Base-by-base conservation (phyloP, 805 yeast genomes). In the Babjeviella inositovora region DNA sequence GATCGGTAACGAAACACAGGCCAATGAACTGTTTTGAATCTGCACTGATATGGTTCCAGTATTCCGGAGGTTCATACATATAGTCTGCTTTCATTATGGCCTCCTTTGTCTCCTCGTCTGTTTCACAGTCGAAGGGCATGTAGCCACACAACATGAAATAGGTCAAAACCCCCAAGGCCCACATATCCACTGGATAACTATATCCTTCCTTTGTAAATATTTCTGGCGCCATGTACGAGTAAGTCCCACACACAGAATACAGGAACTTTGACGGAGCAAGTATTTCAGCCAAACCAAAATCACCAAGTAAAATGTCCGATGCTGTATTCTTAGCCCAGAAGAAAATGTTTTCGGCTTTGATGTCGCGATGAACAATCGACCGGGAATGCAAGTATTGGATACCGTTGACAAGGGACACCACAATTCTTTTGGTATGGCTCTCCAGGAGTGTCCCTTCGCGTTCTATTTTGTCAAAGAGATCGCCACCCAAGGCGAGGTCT, bases 161-260 rank as follows among this genome's bases (percentile, higher is more conserved):
- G 2, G 73, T 59, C 16, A 73, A 50, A 3, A 75, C 82, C 3
- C 85, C 87, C 14, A 75, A 51, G 0, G 85, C 76, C 87, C 87
- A 75, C 15, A 75, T 54, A 38, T 75, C 87, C 3, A 74, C 73
- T 3, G 65, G 58, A 30, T 48, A 55, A 13, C 63, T 62, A 33
- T 74, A 75, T n/a, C 69, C 68, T 19, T 48, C 39, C 23, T 61
- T 50, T 9, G 50, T 42, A 25, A 65, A 51, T 19, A 76, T 56
- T 37, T 75, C 85, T 1, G 87, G 87, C 0, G 85, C 75, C 62
- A 75, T 67, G 43, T 75, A 75, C 11, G 79, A 70, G 5, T 75
- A 59, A 1, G 87, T 76, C 0, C 87, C 87, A 35, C 74, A 56
- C 18, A 69, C 45, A 28, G 74, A 53, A 30, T 52, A 42, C 30